Evolutionary conservation across 176 grass and related monocot genomes (phyloP).

Genomic region (barley (Hordeum vulgare)): DNA sequence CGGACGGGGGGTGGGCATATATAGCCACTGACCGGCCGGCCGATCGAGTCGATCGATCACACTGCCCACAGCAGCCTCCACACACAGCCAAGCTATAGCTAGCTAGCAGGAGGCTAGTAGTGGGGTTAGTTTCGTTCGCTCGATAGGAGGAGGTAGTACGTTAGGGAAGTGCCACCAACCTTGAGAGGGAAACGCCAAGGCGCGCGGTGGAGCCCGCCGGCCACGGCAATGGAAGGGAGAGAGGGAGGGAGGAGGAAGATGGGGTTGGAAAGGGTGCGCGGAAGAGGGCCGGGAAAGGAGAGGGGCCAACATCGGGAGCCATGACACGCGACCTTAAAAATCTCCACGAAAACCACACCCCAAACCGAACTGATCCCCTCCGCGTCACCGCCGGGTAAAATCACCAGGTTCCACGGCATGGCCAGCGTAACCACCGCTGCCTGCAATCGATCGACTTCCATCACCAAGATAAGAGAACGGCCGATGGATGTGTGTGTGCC

Average conservation of each 20-base stretch:
- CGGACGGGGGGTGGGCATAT: conserved; percentile 55
- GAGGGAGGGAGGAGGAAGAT: background rate
- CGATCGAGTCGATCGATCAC: background rate
- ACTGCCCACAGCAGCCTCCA: background rate
- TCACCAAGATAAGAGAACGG: background rate
- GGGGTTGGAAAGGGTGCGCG: background rate
- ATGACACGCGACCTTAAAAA: conserved; percentile 84
- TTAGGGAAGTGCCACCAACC: conserved; percentile 79
- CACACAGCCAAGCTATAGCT: background rate
- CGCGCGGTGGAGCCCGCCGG: conserved; percentile 2
- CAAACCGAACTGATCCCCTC: conserved; percentile 28
- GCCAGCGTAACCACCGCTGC: conserved; percentile 36
- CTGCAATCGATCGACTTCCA: too few species aligned
- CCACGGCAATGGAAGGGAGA: background rate
- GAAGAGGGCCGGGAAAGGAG: conserved; percentile 23
- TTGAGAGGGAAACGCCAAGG: conserved; percentile 35
- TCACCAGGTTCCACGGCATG: background rate
- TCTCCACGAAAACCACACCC: conserved; percentile 57
- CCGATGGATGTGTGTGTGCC: background rate
- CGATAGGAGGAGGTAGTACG: background rate
- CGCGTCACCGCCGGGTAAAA: background rate
- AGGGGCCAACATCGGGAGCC: conserved; percentile 38
- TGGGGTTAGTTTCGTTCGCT: conserved; percentile 60
- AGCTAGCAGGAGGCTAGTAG: conserved; percentile 9
- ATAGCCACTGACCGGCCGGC: conserved; percentile 15